A percentile compares a stretch with the other conserved stretches of the same genome.
phyloP scores from a whole-genome alignment of 345 rosid species.

The Isatis tinctoria region DNA sequence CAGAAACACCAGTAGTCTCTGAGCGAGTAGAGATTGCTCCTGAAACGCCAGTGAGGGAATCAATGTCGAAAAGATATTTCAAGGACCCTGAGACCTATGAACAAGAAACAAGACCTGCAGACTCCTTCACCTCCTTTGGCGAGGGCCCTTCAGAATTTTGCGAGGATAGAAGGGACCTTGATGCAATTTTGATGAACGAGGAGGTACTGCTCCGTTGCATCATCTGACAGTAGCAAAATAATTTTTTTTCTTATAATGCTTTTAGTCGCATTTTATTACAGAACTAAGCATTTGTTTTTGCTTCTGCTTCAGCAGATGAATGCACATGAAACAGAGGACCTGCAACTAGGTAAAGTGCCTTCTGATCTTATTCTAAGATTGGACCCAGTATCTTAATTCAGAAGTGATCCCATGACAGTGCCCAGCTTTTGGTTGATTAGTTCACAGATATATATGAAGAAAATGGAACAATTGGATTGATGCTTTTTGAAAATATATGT shows the following conservation, averaged over 20 bases:
- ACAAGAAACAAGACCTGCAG: slow-evolving; percentile 15
- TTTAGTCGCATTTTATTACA: not conserved
- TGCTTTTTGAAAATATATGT: not conserved
- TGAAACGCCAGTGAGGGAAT: slow-evolving; percentile 51
- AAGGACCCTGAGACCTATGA: slow-evolving; percentile 36
- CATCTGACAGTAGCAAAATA: not conserved
- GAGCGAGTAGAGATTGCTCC: slow-evolving; percentile 55
- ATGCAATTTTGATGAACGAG: slow-evolving; percentile 38
- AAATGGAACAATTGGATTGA: not conserved
- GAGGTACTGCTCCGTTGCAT: slow-evolving; percentile 35
- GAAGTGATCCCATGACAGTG: slow-evolving; percentile 1
- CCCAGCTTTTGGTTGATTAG: not conserved
- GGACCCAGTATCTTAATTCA: not conserved
- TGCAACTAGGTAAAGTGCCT: slow-evolving; percentile 25
- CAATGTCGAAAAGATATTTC: slow-evolving; percentile 37
- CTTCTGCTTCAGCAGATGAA: slow-evolving; percentile 21
- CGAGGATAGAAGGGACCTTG: slow-evolving; percentile 36
- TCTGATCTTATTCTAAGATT: not conserved
- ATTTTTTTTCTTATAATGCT: not conserved
- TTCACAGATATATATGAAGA: not conserved
- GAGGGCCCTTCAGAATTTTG: slow-evolving; percentile 16
- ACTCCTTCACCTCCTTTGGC: slow-evolving; percentile 19
- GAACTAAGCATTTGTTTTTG: not conserved
- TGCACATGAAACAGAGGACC: slow-evolving; percentile 15
- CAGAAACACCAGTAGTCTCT: slow-evolving; percentile 21